phyloP scores from a whole-genome alignment of 2,329 filamentous ascomycete genomes.

The Tolypocladium tropicale region DNA sequence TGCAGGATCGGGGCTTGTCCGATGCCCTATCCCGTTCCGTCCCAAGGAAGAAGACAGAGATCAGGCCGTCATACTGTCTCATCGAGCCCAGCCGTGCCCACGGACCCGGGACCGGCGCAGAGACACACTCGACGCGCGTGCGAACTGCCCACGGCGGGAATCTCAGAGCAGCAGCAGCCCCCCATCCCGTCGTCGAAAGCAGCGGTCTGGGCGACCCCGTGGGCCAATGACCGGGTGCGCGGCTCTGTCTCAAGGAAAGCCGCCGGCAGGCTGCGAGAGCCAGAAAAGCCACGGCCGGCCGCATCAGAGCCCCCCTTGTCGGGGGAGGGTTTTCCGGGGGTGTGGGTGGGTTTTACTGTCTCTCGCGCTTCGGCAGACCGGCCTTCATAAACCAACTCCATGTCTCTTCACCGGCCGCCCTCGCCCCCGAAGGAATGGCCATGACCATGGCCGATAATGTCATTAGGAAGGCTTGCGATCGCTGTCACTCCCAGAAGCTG shows the following conservation, averaged over 20 bases:
- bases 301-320: not conserved
- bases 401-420: constrained; percentile 15
- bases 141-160: not conserved
- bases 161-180: too few relatives aligned
- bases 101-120: not conserved
- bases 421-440: constrained; percentile 13
- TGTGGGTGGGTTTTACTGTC: constrained; percentile 1
- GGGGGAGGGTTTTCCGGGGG: not conserved
- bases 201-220: constrained; percentile 8
- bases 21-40: not conserved
- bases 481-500: constrained; percentile 35
- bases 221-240: constrained; percentile 6
- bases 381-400: constrained; percentile 17
- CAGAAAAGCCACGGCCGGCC: constrained; percentile 1
- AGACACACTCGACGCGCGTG: not conserved
- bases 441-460: constrained; percentile 25
- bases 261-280: not conserved
- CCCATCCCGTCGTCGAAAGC: not conserved
- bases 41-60: not conserved
- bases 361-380: constrained; percentile 8
- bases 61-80: not conserved
- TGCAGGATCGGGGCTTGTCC: constrained; percentile 2
- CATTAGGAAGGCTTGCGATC: constrained; percentile 35
- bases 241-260: not conserved
- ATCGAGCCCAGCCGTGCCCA: not conserved